Percentiles rank a stretch among this genome's conserved stretches.
Evolutionary conservation across 1,139 yeast species (phyloP).

Genomic region (Saccharomyces hybrid): DNA sequence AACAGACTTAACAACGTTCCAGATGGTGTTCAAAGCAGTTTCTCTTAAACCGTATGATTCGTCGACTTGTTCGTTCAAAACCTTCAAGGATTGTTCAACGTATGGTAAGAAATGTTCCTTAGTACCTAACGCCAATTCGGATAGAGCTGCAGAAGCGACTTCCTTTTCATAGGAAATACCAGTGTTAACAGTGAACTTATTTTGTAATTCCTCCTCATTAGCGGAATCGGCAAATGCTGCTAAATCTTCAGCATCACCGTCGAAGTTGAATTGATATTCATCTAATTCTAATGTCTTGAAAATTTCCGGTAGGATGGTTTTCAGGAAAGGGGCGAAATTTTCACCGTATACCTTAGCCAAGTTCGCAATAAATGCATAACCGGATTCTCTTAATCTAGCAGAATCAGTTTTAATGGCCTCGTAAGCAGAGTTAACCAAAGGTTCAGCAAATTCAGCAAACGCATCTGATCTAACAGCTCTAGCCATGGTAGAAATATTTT

Average conservation of each 20-base stretch:
- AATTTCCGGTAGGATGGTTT: constrained; percentile 74
- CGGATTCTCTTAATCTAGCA: constrained; percentile 86
- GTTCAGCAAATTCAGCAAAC: constrained; percentile 78
- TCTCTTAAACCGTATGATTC: constrained; percentile 90
- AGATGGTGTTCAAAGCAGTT: constrained; percentile 72
- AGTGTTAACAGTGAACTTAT: constrained; percentile 77
- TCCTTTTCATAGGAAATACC: constrained; percentile 96
- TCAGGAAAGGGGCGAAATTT: constrained; percentile 82
- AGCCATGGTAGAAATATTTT: constrained; percentile 90
- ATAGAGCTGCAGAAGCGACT: constrained; percentile 88
- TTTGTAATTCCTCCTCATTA: constrained; percentile 49
- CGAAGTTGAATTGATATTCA: constrained; percentile 49
- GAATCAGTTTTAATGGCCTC: constrained; percentile 68
- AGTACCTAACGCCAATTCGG: constrained; percentile 82
- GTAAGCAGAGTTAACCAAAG: constrained; percentile 84
- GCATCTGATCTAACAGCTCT: constrained; percentile 91
- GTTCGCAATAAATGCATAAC: constrained; percentile 88
- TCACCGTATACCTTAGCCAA: constrained; percentile 91
- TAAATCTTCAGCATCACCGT: constrained; percentile 37
- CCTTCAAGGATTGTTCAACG: constrained; percentile 61
- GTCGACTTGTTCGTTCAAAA: constrained; percentile 64
- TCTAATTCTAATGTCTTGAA: constrained; percentile 78
- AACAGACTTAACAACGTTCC: constrained; percentile 69
- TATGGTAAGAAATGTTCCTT: constrained; percentile 72
- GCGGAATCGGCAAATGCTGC: constrained; percentile 32